phyloP scores from a whole-genome alignment of 441 rosid genomes.

The Theobroma grandiflorum region DNA sequence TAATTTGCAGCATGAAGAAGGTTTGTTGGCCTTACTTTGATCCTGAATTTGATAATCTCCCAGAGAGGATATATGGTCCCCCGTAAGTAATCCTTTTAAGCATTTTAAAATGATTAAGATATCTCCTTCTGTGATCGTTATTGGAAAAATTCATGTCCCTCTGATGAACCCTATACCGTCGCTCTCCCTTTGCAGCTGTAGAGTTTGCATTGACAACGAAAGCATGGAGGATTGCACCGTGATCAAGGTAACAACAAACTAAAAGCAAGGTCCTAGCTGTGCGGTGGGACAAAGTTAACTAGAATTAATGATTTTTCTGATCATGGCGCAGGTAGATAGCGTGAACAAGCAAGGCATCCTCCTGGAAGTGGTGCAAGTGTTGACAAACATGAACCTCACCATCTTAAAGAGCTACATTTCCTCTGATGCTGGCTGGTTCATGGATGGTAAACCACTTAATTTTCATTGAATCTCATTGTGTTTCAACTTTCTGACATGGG shows the following conservation, averaged over 20 bases:
- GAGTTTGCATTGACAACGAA: slow-evolving; percentile 79
- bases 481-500: neutral
- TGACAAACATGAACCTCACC: slow-evolving; percentile 71
- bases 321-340: slow-evolving; percentile 43
- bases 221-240: slow-evolving; percentile 73
- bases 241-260: slow-evolving; percentile 47
- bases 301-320: neutral
- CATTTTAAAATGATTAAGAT: neutral
- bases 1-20: slow-evolving; percentile 55
- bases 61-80: slow-evolving; percentile 75
- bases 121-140: neutral
- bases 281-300: neutral
- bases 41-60: slow-evolving; percentile 75
- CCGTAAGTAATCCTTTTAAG: slow-evolving; percentile 42
- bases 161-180: neutral
- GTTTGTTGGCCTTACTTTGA: slow-evolving; percentile 85
- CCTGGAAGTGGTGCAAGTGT: slow-evolving; percentile 71
- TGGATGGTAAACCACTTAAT: slow-evolving; percentile 57
- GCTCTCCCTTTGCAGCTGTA: slow-evolving; percentile 51
- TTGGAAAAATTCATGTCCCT: neutral
- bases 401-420: slow-evolving; percentile 74
- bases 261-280: neutral
- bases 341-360: slow-evolving; percentile 75
- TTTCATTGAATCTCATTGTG: neutral
- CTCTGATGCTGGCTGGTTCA: slow-evolving; percentile 78